Percentiles rank a stretch among this genome's conserved stretches.
These are phyloP conservation scores for Ambrosiella xylebori DNA, from an alignment of 2,329 filamentous ascomycete genomes.

Conservation along the genomic window DNA sequence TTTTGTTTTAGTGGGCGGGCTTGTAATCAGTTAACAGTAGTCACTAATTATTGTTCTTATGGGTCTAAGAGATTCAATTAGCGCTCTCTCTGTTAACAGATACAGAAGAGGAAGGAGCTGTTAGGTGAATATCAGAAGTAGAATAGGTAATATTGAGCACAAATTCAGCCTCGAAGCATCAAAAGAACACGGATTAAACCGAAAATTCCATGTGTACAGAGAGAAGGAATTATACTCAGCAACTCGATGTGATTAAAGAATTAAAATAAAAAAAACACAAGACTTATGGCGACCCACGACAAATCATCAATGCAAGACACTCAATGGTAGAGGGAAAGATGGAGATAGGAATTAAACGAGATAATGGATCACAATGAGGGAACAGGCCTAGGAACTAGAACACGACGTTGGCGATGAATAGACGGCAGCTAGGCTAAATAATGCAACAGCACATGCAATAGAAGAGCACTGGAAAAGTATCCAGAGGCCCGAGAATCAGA, in stretches of 20 bases:
- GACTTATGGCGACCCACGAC: background rate
- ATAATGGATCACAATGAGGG: background rate
- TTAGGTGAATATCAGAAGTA: background rate
- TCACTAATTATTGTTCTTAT: background rate
- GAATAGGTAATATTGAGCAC: background rate
- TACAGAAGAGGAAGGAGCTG: background rate
- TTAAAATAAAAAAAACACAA: background rate
- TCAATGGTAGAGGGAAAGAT: slow-evolving; percentile 1
- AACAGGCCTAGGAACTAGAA: background rate
- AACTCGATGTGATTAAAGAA: background rate
- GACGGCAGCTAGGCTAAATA: background rate
- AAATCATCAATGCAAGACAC: background rate
- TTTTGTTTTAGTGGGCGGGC: too few relatives aligned
- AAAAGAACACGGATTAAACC: too few relatives aligned
- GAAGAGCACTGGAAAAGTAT: background rate
- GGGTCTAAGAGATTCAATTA: background rate
- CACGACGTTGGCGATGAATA: background rate
- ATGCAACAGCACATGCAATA: background rate
- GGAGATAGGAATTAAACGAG: background rate
- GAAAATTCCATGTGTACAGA: too few relatives aligned
- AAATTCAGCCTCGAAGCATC: too few relatives aligned
- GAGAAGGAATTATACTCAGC: too few relatives aligned
- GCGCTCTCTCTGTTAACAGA: background rate
- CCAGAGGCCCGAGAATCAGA: background rate
- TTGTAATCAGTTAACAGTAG: too few relatives aligned